Evolutionary conservation across 2,329 filamentous ascomycete genomes (phyloP).

Genomic region (Fusarium heterosporum): DNA sequence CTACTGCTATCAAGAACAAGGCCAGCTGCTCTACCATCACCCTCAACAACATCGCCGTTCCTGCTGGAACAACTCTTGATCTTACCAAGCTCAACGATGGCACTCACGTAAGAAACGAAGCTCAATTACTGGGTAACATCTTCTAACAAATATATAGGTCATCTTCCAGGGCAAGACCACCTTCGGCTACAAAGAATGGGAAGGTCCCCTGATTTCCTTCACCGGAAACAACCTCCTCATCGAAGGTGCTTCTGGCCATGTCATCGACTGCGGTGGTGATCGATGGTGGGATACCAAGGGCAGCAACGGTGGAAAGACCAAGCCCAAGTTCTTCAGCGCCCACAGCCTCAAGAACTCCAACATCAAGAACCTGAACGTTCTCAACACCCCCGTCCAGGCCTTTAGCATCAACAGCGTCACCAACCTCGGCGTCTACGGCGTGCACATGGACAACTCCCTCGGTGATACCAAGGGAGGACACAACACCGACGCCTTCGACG

Average conservation of each 20-base stretch:
- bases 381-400: conserved; percentile 58
- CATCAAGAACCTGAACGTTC: conserved; percentile 54
- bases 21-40: conserved; percentile 65
- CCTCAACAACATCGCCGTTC: conserved; percentile 65
- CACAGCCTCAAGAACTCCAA: conserved; percentile 53
- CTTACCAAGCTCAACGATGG: conserved; percentile 63
- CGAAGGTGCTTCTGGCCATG: conserved; percentile 60
- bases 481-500: conserved; percentile 71
- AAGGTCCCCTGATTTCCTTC: conserved; percentile 71
- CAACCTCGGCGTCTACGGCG: conserved; percentile 50
- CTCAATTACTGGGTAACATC: accelerated
- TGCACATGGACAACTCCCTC: conserved; percentile 55
- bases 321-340: conserved; percentile 71
- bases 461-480: conserved; percentile 54
- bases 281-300: conserved; percentile 73
- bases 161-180: conserved; percentile 75
- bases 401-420: conserved; percentile 55
- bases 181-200: conserved; percentile 75
- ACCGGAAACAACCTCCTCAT: conserved; percentile 68
- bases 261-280: conserved; percentile 66
- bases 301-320: conserved; percentile 68
- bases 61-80: conserved; percentile 69
- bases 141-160: conserved; percentile 46
- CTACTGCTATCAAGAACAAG: conserved; percentile 61
- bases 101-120: conserved; percentile 51